These are phyloP conservation scores for Pelargonium nanum DNA, from an alignment of 345 rosid genomes.

Conservation along the genomic window DNA sequence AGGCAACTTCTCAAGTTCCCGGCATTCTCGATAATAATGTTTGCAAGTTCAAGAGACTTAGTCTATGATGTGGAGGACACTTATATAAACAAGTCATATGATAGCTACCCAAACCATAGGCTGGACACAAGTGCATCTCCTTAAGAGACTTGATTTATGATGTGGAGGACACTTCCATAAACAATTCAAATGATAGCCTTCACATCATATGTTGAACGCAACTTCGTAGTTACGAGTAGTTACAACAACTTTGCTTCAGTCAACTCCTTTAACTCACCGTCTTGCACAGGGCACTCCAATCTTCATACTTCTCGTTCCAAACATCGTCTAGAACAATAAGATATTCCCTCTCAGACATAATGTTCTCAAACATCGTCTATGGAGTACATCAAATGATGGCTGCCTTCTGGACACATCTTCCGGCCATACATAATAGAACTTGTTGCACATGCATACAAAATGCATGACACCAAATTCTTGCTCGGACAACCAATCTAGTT, in stretches of 20 bases:
- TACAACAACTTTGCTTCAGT: constrained; percentile 27
- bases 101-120: too few relatives aligned
- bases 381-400: background rate
- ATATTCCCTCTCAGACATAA: too few relatives aligned
- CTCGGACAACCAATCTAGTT: background rate
- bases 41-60: background rate
- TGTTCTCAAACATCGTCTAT: background rate
- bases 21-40: background rate
- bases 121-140: too few relatives aligned
- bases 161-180: too few relatives aligned
- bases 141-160: too few relatives aligned
- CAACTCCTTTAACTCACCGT: background rate
- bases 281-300: background rate
- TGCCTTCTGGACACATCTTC: too few relatives aligned
- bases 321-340: constrained; percentile 10
- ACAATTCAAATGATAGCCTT: constrained; percentile 20
- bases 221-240: constrained; percentile 32
- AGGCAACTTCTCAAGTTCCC: constrained; percentile 2
- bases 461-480: constrained; percentile 1
- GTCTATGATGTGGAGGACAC: too few relatives aligned
- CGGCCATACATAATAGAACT: too few relatives aligned
- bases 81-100: too few relatives aligned
- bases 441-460: too few relatives aligned
- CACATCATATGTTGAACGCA: constrained; percentile 15
- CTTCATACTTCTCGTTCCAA: constrained; percentile 3